phyloP scores from a whole-genome alignment of 2,329 filamentous ascomycete species.

The Pseudonectria buxi region DNA sequence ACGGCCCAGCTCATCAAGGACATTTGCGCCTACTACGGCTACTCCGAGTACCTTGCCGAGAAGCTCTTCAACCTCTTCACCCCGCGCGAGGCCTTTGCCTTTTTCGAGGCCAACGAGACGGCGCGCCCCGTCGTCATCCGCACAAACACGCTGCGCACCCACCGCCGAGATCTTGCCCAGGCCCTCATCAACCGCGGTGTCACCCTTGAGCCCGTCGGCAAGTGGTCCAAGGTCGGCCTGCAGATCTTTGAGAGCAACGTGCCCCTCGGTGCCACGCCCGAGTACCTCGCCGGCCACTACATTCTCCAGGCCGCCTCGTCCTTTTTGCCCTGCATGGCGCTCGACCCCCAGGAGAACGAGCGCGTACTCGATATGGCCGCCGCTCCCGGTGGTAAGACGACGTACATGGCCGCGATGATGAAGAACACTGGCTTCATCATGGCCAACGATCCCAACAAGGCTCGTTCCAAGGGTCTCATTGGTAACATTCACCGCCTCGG shows the following conservation, averaged over 20 bases:
- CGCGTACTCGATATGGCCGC: constrained; percentile 90
- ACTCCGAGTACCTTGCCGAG: constrained; percentile 88
- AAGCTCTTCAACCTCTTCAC: constrained; percentile 93
- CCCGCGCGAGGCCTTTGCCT: constrained; percentile 89
- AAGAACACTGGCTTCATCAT: constrained; percentile 92
- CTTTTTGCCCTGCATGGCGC: constrained; percentile 95
- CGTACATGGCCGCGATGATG: constrained; percentile 93
- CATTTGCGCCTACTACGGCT: constrained; percentile 94
- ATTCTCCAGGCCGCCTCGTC: constrained; percentile 95
- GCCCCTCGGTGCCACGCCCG: constrained; percentile 87
- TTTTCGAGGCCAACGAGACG: constrained; percentile 98
- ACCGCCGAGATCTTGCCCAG: constrained; percentile 76
- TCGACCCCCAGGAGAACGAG: constrained; percentile 89
- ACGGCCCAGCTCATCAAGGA: constrained; percentile 81
- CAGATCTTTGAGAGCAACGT: constrained; percentile 88
- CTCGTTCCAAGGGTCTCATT: constrained; percentile 91
- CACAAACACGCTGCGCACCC: constrained; percentile 85
- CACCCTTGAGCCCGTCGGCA: constrained; percentile 90
- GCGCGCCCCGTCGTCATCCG: constrained; percentile 89
- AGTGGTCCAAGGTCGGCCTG: constrained; percentile 97
- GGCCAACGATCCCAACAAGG: constrained; percentile 93
- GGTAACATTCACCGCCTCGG: constrained; percentile 96
- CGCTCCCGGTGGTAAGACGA: constrained; percentile 93
- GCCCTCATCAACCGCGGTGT: constrained; percentile 93
- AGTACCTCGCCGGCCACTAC: constrained; percentile 96